Base-by-base conservation (phyloP, 495 filamentous ascomycete genomes). In the Penicillium waksmanii region DNA sequence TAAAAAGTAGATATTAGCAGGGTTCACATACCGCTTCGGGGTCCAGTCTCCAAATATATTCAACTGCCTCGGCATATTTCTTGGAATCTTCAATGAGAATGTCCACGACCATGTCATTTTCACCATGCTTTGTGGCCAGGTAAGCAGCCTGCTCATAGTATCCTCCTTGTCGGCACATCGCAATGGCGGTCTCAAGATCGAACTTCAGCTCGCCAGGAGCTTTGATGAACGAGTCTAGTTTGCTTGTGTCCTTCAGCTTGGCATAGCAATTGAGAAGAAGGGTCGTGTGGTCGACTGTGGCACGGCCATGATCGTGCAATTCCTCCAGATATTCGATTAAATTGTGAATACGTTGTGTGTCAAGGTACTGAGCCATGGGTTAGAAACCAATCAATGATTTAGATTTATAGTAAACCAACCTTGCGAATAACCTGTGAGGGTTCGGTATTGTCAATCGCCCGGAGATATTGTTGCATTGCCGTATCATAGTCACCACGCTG, bases 281-380 rank as follows among this genome's bases (percentile, higher is more conserved):
- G 0, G 93, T 98, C 1, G 95, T 98, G 67, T 98, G 95, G 61
- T 98, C 95, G n/a, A 91, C 88, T 2, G 92, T 96, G 7, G 95
- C 95, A 65, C 86, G 90, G 69, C 94, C 89, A 66, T 96, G 93
- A 55, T 97, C 92, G 70, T 98, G 95, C 25, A 98, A 77, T 72
- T 97, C 92, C 77, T 98, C 95, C 10, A 98, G 84, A 67, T 98
- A 98, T 72, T 97, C 93, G 63, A 98, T 98, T 15, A 98, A 78
- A 66, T 98, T 97, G 60, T 96, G 92, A 72, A 98, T 97, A 64
- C 93, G 82, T 77, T 98, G 94, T 1, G 93, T 97, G 63, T 98
- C 95, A 23, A 98, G 81, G 63, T 93, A 97, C 87, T 92, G 35
- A 47, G 53, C 11, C 6, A 51, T 18, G 25, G 61, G 53, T 77